Evolutionary conservation across 208 protist species (phyloP).

Genomic region (Vickermania ingenoplastis): DNA sequence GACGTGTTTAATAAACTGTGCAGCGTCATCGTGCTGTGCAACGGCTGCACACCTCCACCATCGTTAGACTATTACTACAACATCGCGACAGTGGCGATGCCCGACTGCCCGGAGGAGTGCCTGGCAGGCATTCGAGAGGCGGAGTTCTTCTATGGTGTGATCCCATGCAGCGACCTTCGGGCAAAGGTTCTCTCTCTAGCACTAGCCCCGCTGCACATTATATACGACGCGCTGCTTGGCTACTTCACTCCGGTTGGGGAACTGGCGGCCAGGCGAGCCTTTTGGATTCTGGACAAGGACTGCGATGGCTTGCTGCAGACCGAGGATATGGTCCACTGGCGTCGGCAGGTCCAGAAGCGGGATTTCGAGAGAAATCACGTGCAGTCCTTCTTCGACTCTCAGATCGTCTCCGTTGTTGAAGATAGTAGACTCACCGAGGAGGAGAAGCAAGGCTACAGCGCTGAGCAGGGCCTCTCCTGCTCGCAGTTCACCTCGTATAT

Average conservation of each 20-base stretch:
- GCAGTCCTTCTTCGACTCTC: constrained; percentile 11
- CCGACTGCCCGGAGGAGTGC: constrained; percentile 26
- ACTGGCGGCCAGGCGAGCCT: constrained; percentile 46
- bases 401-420: neutral
- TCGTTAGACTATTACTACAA: constrained; percentile 29
- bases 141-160: constrained; percentile 59
- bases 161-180: constrained; percentile 23
- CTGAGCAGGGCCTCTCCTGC: constrained; percentile 6
- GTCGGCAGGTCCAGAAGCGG: constrained; percentile 26
- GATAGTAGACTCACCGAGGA: constrained; percentile 4
- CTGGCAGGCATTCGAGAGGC: constrained; percentile 29
- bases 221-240: constrained; percentile 45
- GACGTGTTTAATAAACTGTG: constrained; percentile 32
- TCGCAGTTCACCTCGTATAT: constrained; percentile 31
- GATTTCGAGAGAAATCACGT: constrained; percentile 28
- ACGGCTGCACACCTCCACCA: constrained; percentile 27
- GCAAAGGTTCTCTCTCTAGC: constrained; percentile 22
- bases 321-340: constrained; percentile 61
- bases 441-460: neutral
- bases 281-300: constrained; percentile 83
- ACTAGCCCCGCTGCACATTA: constrained; percentile 58
- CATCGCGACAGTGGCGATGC: constrained; percentile 36
- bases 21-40: constrained; percentile 57
- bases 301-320: constrained; percentile 41
- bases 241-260: constrained; percentile 49